Evolutionary conservation across 2,329 filamentous ascomycete genomes (phyloP).

Genomic region (Ascochyta viciae-villosae): DNA sequence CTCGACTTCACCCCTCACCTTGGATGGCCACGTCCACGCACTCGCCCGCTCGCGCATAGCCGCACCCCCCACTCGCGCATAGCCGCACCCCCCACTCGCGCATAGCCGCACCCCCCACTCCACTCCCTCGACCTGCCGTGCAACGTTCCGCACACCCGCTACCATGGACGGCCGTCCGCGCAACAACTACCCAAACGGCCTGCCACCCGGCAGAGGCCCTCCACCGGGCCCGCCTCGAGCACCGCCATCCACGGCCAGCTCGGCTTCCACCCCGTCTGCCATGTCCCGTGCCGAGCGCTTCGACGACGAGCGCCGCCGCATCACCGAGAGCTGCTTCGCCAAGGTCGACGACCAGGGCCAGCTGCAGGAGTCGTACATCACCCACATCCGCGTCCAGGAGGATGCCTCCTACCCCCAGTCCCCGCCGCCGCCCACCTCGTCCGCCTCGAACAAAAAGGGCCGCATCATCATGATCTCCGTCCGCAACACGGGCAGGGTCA

Average conservation of each 20-base stretch:
- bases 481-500: conserved; percentile 87
- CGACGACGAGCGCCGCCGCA: conserved; percentile 94
- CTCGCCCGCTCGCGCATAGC: conserved; percentile 20
- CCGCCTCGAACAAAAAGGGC: conserved; percentile 79
- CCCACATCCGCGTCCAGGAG: conserved; percentile 90
- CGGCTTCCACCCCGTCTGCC: conserved; percentile 30
- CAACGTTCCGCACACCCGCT: conserved; percentile 9
- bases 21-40: conserved; percentile 31
- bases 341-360: conserved; percentile 89
- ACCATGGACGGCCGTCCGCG: conserved; percentile 46
- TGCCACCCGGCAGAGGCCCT: conserved; percentile 19
- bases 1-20: conserved; percentile 11
- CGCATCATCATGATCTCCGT: conserved; percentile 94
- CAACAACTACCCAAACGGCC: conserved; percentile 40
- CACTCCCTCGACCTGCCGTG: conserved; percentile 5
- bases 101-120: conserved; percentile 16
- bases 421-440: conserved; percentile 82
- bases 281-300: conserved; percentile 77
- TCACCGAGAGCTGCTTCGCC: conserved; percentile 91
- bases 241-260: conserved; percentile 36
- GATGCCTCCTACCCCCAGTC: conserved; percentile 82
- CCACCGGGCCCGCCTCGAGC: conserved; percentile 38
- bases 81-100: conserved; percentile 18
- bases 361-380: conserved; percentile 93
- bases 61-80: conserved; percentile 18